Evolutionary conservation across 192 early-diverging fungal species (phyloP), one percentile per base, ranked within the genome.

Genomic region (Cetraspora pellucida): DNA sequence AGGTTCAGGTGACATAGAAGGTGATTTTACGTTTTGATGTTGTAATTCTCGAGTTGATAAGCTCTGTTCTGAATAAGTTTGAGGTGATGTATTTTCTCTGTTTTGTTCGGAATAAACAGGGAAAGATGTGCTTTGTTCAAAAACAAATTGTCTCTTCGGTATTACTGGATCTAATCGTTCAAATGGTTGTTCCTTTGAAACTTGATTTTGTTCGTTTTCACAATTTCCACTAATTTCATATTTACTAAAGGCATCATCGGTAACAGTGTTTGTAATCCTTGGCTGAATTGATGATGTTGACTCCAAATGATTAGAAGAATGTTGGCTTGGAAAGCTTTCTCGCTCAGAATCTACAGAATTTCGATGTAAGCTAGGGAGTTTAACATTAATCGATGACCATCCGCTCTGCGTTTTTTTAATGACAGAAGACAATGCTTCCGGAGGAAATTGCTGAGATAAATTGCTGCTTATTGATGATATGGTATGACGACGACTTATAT

Each of bases 311-410:
- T 63, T 23, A 17, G 23, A 10, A 31, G 14, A 16, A 37, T 1
- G 10, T 63, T 63, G 60, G 31, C 10, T 16, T 8, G 25, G 16
- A 1, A 30, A 17, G 3, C 8, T 11, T 17, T 37, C 60, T 17
- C 28, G 14, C 10, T 27, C 16, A 16, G 16, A 23, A 21, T 11
- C 21, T n/a, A 49, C 16, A 3, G 69, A 28, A 5, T 23, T 17
- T 17, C 13, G 21, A 28, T 72, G 71, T 8, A 75, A 19, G n/a
- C n/a, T 75, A 64, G 61, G 61, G 13, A 75, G 59, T 50, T 75
- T 75, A n/a, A 75, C 60, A 75, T 75, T 58, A 16, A 75, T 75
- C 8, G 74, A 50, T 52, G 74, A 46, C 61, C 60, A 75, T 30
- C 74, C 59, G 30, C 17, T 64, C 11, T 75, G 74, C 1, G 74